Percentiles rank a stretch among this genome's conserved stretches.
Conservation (phyloP, 2,329 filamentous ascomycete species). For the Aspergillus neotritici region DNA sequence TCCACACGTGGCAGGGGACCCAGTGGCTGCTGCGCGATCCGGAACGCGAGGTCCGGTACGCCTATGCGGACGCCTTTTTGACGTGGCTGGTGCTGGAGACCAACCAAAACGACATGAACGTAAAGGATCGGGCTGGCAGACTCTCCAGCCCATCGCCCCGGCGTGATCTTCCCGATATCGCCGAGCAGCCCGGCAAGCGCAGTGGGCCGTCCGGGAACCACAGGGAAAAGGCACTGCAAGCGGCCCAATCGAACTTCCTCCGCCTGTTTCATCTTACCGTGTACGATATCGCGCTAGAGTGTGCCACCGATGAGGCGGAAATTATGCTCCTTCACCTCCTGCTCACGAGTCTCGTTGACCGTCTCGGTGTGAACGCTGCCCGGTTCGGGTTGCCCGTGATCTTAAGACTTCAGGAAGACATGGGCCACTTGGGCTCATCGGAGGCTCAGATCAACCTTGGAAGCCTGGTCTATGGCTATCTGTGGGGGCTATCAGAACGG, state of each 20-base stretch:
- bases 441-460: constrained; percentile 71
- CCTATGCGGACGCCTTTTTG: constrained; percentile 76
- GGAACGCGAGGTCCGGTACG: constrained; percentile 70
- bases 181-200: constrained; percentile 49
- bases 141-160: constrained; percentile 40
- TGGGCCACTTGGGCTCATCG: constrained; percentile 45
- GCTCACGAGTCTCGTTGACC: constrained; percentile 65
- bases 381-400: constrained; percentile 82
- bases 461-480: constrained; percentile 81
- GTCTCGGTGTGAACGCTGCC: constrained; percentile 75
- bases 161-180: constrained; percentile 36
- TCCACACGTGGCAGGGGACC: constrained; percentile 91
- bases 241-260: constrained; percentile 64
- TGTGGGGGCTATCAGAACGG: constrained; percentile 71
- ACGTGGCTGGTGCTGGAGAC: constrained; percentile 85
- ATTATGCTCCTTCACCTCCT: constrained; percentile 72
- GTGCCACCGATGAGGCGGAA: constrained; percentile 65
- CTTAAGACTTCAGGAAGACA: constrained; percentile 79
- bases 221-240: constrained; percentile 52
- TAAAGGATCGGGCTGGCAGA: constrained; percentile 53
- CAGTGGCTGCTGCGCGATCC: constrained; percentile 84
- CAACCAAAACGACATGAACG: constrained; percentile 58
- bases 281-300: constrained; percentile 81
- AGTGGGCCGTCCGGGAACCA: constrained; percentile 61
- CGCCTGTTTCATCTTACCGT: constrained; percentile 76